Conservation (phyloP, 2,329 filamentous ascomycete species). For the Phyllosticta citriasiana region DNA sequence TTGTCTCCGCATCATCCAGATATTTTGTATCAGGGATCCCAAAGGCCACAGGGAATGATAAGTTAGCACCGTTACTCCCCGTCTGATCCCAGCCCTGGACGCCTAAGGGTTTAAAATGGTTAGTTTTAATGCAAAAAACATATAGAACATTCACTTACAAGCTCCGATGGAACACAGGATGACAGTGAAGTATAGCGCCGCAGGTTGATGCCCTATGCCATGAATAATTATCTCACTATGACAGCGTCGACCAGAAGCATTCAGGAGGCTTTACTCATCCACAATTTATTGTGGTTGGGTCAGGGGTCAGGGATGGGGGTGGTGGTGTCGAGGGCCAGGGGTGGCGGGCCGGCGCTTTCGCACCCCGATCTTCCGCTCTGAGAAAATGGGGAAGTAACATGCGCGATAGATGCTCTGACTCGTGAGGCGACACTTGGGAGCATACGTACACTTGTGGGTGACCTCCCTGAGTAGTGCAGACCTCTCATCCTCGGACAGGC, state of each 20-base stretch:
- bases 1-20: slow-evolving; percentile 12
- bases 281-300: too few species aligned
- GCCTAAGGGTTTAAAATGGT: too few species aligned
- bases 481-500: slow-evolving; percentile 51
- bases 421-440: background rate
- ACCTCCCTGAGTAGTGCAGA: slow-evolving; percentile 51
- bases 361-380: background rate
- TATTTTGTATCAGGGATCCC: slow-evolving; percentile 33
- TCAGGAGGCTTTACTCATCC: too few species aligned
- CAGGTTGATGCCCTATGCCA: slow-evolving; percentile 27
- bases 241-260: background rate
- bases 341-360: background rate
- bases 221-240: background rate
- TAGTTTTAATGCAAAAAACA: too few species aligned
- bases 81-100: slow-evolving; percentile 60
- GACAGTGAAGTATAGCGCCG: slow-evolving; percentile 56
- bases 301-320: background rate
- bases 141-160: slow-evolving; percentile 24
- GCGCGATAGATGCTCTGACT: background rate
- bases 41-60: slow-evolving; percentile 49
- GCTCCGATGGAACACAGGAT: slow-evolving; percentile 58
- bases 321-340: background rate
- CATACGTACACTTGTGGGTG: slow-evolving; percentile 56
- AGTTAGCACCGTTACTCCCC: slow-evolving; percentile 41
- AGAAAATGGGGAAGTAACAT: background rate